phyloP scores from a whole-genome alignment of 2,329 filamentous ascomycete genomes.

The Aspergillus pseudoterreus region DNA sequence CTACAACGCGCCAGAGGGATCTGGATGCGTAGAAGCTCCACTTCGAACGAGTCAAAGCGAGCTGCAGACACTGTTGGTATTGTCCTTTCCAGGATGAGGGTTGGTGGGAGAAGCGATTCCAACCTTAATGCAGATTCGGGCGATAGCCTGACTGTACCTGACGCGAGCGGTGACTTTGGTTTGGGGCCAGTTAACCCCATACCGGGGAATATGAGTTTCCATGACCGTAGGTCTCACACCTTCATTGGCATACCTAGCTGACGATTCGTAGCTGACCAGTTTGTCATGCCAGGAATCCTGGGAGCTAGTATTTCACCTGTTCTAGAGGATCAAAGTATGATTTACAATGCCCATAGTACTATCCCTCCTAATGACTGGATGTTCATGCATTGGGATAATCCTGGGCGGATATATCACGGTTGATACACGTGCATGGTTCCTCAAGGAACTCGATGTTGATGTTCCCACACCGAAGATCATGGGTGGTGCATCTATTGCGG shows the following conservation, averaged over 20 bases:
- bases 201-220: not conserved
- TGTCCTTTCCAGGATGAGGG: constrained; percentile 1
- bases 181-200: not conserved
- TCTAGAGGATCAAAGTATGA: not conserved
- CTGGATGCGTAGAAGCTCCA: constrained; percentile 15
- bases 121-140: not conserved
- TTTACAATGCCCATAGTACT: not conserved
- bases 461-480: constrained; percentile 5
- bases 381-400: not conserved
- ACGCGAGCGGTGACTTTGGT: not conserved
- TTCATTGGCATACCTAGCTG: not conserved
- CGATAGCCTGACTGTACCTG: not conserved
- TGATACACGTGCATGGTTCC: constrained; percentile 5
- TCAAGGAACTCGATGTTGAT: constrained; percentile 4
- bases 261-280: not conserved
- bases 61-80: constrained; percentile 10
- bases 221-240: not conserved
- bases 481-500: constrained; percentile 2
- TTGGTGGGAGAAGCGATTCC: not conserved
- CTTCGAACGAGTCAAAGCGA: constrained; percentile 15
- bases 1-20: constrained; percentile 11
- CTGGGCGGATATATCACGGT: not conserved
- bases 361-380: not conserved
- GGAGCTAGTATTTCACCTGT: not conserved
- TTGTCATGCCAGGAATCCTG: not conserved